These are phyloP conservation scores for Pugionium dolabratum DNA, from an alignment of 345 rosid genomes.

Conservation along the genomic window DNA sequence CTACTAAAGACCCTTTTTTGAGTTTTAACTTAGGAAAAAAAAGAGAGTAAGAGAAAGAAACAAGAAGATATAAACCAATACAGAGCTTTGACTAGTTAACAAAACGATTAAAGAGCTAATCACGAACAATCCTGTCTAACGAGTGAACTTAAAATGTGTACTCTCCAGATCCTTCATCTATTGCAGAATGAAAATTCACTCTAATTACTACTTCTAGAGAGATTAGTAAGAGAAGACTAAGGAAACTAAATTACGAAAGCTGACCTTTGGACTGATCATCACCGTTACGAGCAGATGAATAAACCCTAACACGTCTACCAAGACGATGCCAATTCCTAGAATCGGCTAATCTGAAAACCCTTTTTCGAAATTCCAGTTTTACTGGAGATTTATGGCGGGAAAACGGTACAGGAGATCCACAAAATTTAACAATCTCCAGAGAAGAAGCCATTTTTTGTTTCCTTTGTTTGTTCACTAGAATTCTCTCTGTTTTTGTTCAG, in stretches of 20 bases:
- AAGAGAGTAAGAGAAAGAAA: background rate
- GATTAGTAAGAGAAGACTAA: background rate
- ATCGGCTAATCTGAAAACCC: constrained; percentile 36
- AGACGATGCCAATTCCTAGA: constrained; percentile 28
- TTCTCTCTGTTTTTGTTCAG: constrained; percentile 17
- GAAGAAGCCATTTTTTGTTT: constrained; percentile 33
- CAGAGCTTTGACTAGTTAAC: background rate
- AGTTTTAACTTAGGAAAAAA: background rate
- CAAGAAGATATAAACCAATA: background rate
- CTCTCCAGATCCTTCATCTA: background rate
- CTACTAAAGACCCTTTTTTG: background rate
- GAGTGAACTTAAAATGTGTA: background rate
- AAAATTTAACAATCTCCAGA: constrained; percentile 48
- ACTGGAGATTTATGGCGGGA: constrained; percentile 48
- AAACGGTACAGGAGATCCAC: constrained; percentile 50
- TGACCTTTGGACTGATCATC: constrained; percentile 65
- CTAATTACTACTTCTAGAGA: background rate
- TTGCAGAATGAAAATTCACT: background rate
- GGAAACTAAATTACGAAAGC: constrained; percentile 12
- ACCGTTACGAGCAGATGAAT: constrained; percentile 54
- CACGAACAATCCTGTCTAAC: background rate
- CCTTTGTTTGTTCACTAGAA: background rate
- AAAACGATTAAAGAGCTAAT: background rate
- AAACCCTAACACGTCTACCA: constrained; percentile 41
- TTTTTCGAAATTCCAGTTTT: constrained; percentile 42